Percentiles rank a stretch among this genome's conserved stretches.
Evolutionary conservation across 306 rosid genomes (phyloP).

Genomic region (Urtica urens): DNA sequence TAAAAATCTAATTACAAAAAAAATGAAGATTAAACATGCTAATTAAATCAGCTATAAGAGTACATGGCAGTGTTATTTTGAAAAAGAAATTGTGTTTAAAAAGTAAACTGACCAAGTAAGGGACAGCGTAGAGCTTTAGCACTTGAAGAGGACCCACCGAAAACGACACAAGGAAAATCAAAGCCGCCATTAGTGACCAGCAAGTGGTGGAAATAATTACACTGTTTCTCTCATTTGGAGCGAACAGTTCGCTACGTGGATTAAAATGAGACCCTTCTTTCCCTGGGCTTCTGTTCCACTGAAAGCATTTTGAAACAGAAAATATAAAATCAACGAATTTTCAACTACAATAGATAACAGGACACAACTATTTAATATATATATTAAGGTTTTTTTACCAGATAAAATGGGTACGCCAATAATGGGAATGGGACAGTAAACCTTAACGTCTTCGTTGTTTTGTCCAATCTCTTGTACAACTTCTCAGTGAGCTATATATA

Average conservation of each 20-base stretch:
- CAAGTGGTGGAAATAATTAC: constrained; percentile 58
- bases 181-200: constrained; percentile 51
- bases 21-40: too few species aligned
- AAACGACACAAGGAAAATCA: constrained; percentile 35
- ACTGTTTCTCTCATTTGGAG: constrained; percentile 48
- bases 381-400: constrained; percentile 30
- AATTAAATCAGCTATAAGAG: too few species aligned
- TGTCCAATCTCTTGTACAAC: constrained; percentile 42
- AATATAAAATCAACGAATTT: background rate
- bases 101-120: constrained; percentile 51
- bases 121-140: constrained; percentile 58
- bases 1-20: constrained; percentile 33
- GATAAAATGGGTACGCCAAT: constrained; percentile 78
- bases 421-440: constrained; percentile 69
- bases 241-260: constrained; percentile 62
- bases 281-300: constrained; percentile 95
- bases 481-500: constrained; percentile 59
- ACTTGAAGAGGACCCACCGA: constrained; percentile 41
- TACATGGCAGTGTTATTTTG: too few species aligned
- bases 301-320: constrained; percentile 15
- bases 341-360: background rate
- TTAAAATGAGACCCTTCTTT: constrained; percentile 87
- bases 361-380: background rate
- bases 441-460: constrained; percentile 41
- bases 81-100: background rate